Evolutionary conservation across 2,329 filamentous ascomycete species (phyloP).

Genomic region (Malbranchea zuffiana): DNA sequence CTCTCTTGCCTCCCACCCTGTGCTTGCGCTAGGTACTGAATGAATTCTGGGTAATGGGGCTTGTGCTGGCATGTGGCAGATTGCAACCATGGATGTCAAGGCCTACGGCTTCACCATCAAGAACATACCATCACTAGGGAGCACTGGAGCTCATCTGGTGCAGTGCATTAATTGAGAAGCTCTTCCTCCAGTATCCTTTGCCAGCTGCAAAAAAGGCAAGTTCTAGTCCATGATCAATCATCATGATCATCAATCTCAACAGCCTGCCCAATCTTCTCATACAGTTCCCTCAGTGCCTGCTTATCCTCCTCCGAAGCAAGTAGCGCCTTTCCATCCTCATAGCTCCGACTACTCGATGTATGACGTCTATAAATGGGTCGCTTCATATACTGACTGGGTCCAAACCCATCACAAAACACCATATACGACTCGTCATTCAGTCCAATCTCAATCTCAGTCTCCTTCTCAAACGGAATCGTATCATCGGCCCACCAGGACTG

Average conservation of each 20-base stretch:
- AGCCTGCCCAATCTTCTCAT: conserved; percentile 15
- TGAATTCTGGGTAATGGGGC: too few species aligned
- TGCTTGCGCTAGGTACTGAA: too few species aligned
- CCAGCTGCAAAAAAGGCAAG: too few species aligned
- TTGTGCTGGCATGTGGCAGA: too few species aligned
- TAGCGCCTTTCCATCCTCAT: conserved; percentile 3
- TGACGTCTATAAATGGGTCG: not conserved
- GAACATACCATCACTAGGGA: too few species aligned
- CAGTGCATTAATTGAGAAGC: too few species aligned
- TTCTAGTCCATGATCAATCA: too few species aligned
- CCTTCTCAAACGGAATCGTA: conserved; percentile 17
- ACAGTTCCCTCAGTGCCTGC: conserved; percentile 13
- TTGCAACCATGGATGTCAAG: too few species aligned
- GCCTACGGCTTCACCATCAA: too few species aligned
- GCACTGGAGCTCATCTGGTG: too few species aligned
- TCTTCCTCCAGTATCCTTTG: too few species aligned
- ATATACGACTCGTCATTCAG: conserved; percentile 15
- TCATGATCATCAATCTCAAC: conserved; percentile 10
- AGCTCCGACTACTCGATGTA: not conserved
- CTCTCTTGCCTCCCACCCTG: too few species aligned
- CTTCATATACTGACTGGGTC: conserved; percentile 16
- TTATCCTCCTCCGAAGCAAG: conserved; percentile 14
- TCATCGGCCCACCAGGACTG: conserved; percentile 3
- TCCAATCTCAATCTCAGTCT: conserved; percentile 13
- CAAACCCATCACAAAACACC: conserved; percentile 17